Percentiles rank a stretch among this genome's conserved stretches.
Evolutionary conservation across 345 rosid genomes (phyloP).

Genomic region (Salix koriyanagi): DNA sequence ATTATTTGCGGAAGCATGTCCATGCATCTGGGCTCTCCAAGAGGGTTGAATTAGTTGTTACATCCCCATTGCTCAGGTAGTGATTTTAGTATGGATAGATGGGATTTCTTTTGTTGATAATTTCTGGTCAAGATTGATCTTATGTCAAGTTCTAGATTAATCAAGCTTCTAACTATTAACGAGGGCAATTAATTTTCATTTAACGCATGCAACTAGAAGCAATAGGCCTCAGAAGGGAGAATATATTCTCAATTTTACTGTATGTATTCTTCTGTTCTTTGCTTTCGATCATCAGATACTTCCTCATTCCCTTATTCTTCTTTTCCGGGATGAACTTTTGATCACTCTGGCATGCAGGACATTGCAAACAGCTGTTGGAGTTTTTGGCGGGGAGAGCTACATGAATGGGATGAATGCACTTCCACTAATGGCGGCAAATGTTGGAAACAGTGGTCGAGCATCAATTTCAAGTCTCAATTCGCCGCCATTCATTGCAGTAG

Average conservation of each 20-base stretch:
- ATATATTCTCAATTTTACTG: neutral
- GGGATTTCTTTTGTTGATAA: neutral
- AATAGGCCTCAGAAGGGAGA: neutral
- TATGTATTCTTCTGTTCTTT: neutral
- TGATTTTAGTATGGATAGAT: neutral
- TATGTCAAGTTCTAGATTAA: neutral
- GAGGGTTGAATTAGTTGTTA: slow-evolving; percentile 74
- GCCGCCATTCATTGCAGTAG: slow-evolving; percentile 75
- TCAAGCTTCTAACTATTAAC: neutral
- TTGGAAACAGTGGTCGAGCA: slow-evolving; percentile 65
- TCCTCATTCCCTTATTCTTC: neutral
- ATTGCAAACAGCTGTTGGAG: slow-evolving; percentile 96
- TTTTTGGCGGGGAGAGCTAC: slow-evolving; percentile 85
- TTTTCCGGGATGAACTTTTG: neutral
- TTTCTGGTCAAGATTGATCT: neutral
- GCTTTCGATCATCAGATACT: neutral
- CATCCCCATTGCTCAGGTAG: slow-evolving; percentile 82
- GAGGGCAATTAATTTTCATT: no score
- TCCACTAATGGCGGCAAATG: slow-evolving; percentile 90
- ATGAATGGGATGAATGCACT: slow-evolving; percentile 49
- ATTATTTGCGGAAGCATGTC: slow-evolving; percentile 83
- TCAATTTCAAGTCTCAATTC: slow-evolving; percentile 81
- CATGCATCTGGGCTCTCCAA: slow-evolving; percentile 62
- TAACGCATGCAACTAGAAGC: neutral
- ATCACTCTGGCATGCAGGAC: slow-evolving; percentile 51